Conservation (phyloP, 2,329 filamentous ascomycete species). For the Ceratocystis cubensis region DNA sequence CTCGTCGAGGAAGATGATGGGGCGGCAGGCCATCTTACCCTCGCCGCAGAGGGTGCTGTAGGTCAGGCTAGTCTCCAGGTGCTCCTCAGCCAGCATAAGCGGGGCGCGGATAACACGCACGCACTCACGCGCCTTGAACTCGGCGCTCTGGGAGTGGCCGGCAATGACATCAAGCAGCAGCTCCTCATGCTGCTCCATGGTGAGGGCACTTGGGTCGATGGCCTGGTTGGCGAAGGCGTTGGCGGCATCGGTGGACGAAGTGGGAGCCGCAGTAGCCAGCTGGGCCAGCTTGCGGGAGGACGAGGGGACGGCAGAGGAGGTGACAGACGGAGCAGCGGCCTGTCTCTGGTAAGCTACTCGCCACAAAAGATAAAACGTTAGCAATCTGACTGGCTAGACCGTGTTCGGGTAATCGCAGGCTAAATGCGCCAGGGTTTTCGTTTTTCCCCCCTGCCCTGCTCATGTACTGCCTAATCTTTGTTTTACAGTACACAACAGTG, state of each 20-base stretch:
- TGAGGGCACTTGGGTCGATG: slow-evolving; percentile 13
- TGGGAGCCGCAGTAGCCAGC: slow-evolving; percentile 12
- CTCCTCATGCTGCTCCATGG: slow-evolving; percentile 17
- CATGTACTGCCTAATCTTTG: neutral
- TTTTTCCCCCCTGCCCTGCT: neutral
- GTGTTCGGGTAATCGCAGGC: neutral
- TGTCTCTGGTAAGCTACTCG: slow-evolving; percentile 12
- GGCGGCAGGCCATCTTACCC: slow-evolving; percentile 20
- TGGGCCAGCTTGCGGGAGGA: slow-evolving; percentile 17
- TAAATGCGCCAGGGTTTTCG: neutral
- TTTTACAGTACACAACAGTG: neutral
- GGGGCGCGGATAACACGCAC: slow-evolving; percentile 21
- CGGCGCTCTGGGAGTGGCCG: slow-evolving; percentile 7
- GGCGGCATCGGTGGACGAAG: slow-evolving; percentile 9
- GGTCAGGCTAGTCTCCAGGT: slow-evolving; percentile 19
- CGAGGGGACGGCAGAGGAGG: neutral
- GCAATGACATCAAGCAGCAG: slow-evolving; percentile 21
- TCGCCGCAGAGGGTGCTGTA: slow-evolving; percentile 16
- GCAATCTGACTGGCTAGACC: neutral
- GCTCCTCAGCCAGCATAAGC: slow-evolving; percentile 19
- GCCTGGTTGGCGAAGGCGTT: slow-evolving; percentile 14
- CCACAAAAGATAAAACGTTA: neutral
- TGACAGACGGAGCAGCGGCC: neutral
- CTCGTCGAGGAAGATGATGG: slow-evolving; percentile 21
- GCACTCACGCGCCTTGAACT: slow-evolving; percentile 18